Evolutionary conservation across 768 basidiomycete genomes (phyloP), one percentile per base, ranked within the genome.

Genomic region (Hebeloma cylindrosporum): DNA sequence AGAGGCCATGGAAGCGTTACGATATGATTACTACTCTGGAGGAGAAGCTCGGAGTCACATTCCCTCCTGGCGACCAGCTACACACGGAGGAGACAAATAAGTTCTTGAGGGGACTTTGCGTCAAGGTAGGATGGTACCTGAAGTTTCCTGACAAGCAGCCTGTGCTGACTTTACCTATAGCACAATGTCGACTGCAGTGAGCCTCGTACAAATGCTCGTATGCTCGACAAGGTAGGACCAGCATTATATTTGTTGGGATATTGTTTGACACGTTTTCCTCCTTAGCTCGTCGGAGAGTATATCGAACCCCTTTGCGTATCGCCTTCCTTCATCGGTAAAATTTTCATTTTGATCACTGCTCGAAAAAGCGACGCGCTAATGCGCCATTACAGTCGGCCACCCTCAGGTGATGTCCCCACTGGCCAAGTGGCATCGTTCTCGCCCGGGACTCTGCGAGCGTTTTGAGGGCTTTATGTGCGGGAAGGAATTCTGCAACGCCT

Each of bases 361-460:
- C 28, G 28, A 7, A n/a, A n/a, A n/a, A n/a, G n/a, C n/a, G n/a
- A n/a, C 28, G n/a, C 28, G 28, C n/a, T 7, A 29, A 29, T n/a
- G n/a, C n/a, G 28, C 28, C 29, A 7, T 16, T 40, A 7, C 54
- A 87, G 93, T 95, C 51, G 96, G 96, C 22, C 96, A 98, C 69
- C 96, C 96, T 11, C 94, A 98, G 73, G 92, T 98, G 54, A 99
- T 99, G 96, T 97, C 95, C 0, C 96, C 96, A 2, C 83, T 99
- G 26, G 96, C 96, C 66, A 99, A 99, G 74, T 91, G 88, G 80
- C 94, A 98, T 67, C 90, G 96, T 52, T 90, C 89, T n/a, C 83
- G 91, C 30, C 91, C 93, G 0, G 96, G 96, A 28, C 78, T 99
- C 18, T 98, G 96, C 67, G 96, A 99, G 67, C 93, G 96, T 13